Evolutionary conservation across 2,329 filamentous ascomycete genomes (phyloP).

Genomic region (Penicillium palitans): DNA sequence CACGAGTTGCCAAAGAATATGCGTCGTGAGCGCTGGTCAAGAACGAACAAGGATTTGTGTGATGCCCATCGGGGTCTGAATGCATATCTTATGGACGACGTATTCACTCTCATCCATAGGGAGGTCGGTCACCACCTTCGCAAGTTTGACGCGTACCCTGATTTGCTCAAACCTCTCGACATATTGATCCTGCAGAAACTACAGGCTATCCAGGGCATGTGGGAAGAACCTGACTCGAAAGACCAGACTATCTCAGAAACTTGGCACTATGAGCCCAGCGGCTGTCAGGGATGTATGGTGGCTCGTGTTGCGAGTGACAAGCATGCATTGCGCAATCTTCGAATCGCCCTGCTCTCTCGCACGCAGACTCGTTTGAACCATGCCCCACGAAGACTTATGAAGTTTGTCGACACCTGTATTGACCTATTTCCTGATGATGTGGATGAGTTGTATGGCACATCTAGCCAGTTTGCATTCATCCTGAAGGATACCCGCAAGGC

Average conservation of each 20-base stretch:
- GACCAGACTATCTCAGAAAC: conserved; percentile 1
- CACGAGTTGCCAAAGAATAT: conserved; percentile 20
- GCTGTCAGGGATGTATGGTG: conserved; percentile 43
- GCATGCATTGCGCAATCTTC: conserved; percentile 32
- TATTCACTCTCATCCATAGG: conserved; percentile 21
- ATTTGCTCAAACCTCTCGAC: conserved; percentile 14
- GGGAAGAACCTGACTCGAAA: conserved; percentile 24
- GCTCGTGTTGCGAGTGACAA: conserved; percentile 31
- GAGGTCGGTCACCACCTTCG: conserved; percentile 30
- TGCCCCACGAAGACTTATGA: conserved; percentile 27
- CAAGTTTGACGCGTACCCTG: conserved; percentile 21
- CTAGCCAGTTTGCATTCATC: conserved; percentile 20
- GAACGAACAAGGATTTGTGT: conserved; percentile 17
- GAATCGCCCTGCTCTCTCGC: conserved; percentile 32
- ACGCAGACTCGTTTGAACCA: conserved; percentile 28
- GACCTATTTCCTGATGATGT: conserved; percentile 11
- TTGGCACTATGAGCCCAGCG: conserved; percentile 32
- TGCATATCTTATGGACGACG: conserved; percentile 21
- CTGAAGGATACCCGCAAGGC: conserved; percentile 24
- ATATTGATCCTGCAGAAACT: conserved; percentile 23
- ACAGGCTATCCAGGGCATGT: conserved; percentile 34
- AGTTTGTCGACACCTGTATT: conserved; percentile 35
- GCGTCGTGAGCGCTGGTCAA: conserved; percentile 5
- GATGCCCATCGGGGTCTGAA: conserved; percentile 28
- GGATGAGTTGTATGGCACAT: conserved; percentile 13